These are phyloP conservation scores for Candida silvicultrix DNA, from an alignment of 805 yeast genomes.

Conservation along the genomic window DNA sequence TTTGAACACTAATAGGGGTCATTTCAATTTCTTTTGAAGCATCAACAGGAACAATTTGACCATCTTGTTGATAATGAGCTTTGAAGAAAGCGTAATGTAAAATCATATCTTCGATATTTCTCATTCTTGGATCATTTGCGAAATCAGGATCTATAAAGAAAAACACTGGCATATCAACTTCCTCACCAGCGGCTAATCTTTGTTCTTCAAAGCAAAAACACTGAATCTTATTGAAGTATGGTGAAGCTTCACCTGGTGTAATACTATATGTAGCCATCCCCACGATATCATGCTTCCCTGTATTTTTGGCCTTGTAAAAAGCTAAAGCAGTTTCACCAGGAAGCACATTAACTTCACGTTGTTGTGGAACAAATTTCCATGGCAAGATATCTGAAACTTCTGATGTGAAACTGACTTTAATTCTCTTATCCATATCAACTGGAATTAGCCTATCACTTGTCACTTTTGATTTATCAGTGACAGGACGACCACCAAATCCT, in stretches of 20 bases:
- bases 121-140: slow-evolving; percentile 88
- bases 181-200: slow-evolving; percentile 88
- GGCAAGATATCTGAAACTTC: slow-evolving; percentile 88
- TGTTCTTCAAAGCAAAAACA: slow-evolving; percentile 99
- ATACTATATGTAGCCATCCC: slow-evolving; percentile 99
- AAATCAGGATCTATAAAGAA: slow-evolving; percentile 96
- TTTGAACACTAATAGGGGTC: slow-evolving; percentile 14
- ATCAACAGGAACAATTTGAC: slow-evolving; percentile 26
- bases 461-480: slow-evolving; percentile 74
- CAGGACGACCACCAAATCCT: slow-evolving; percentile 94
- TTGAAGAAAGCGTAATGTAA: slow-evolving; percentile 90
- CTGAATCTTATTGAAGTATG: slow-evolving; percentile 93
- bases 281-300: slow-evolving; percentile 80
- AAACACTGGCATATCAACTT: slow-evolving; percentile 97
- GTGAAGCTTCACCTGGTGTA: slow-evolving; percentile 94
- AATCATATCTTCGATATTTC: slow-evolving; percentile 82
- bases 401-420: slow-evolving; percentile 82
- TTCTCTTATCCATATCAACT: slow-evolving; percentile 76
- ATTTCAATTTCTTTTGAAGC: slow-evolving; percentile 19
- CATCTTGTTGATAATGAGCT: slow-evolving; percentile 38
- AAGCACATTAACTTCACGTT: slow-evolving; percentile 81
- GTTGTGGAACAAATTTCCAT: slow-evolving; percentile 94
- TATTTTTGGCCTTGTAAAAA: slow-evolving; percentile 87
- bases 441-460: slow-evolving; percentile 86
- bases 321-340: slow-evolving; percentile 99